Conservation (phyloP, 1,284 basidiomycete genomes). For the Porodaedalea pini region DNA sequence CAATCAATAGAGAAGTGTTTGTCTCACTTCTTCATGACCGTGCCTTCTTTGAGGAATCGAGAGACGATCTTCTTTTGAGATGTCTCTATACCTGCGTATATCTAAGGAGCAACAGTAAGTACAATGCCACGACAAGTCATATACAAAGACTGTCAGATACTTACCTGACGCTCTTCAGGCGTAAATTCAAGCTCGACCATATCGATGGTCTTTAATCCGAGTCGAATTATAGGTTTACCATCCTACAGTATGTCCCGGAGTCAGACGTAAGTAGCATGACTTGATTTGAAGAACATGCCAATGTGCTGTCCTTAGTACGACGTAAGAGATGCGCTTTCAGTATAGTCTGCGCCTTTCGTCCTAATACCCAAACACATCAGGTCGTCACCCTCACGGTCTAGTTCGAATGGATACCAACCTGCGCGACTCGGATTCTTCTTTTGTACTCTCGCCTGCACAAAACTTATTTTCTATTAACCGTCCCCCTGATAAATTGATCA, state of each 20-base stretch:
- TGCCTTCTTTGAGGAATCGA: constrained; percentile 53
- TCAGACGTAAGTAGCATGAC: neutral
- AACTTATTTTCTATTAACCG: neutral
- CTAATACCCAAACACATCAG: constrained; percentile 17
- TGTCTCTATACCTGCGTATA: constrained; percentile 59
- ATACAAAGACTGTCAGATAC: constrained; percentile 19
- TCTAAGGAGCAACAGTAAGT: constrained; percentile 32
- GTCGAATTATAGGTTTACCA: constrained; percentile 55
- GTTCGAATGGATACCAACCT: constrained; percentile 33
- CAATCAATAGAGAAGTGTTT: neutral
- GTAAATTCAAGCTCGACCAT: constrained; percentile 55
- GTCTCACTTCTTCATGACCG: constrained; percentile 60
- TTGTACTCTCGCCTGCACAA: constrained; percentile 47
- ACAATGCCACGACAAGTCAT: neutral
- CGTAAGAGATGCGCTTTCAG: constrained; percentile 58
- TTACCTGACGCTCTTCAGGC: constrained; percentile 57
- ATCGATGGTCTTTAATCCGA: constrained; percentile 59
- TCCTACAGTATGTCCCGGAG: constrained; percentile 35
- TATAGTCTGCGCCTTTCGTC: constrained; percentile 54
- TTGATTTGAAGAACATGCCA: constrained; percentile 30
- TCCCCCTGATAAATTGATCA: neutral
- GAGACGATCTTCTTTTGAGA: constrained; percentile 51
- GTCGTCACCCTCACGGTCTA: constrained; percentile 27
- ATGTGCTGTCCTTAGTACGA: constrained; percentile 55
- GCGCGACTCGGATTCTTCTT: constrained; percentile 52